These are phyloP conservation scores for Magnaporthiopsis incrustans DNA, from an alignment of 2,329 filamentous ascomycete genomes.

Conservation along the genomic window DNA sequence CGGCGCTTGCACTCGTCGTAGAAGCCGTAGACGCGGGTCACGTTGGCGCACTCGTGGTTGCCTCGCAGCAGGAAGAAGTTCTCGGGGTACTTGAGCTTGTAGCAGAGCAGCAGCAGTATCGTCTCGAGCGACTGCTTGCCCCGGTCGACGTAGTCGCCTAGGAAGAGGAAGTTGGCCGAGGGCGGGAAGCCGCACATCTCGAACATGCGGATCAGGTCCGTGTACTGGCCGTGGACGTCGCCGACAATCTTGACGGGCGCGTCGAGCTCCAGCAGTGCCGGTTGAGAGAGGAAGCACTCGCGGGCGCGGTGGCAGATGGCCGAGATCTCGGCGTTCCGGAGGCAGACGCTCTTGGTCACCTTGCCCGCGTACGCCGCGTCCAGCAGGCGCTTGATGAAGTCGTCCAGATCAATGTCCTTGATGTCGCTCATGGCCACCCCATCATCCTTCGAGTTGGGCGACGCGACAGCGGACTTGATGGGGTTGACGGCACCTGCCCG, in stretches of 20 bases:
- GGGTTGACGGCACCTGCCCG: slow-evolving; percentile 65
- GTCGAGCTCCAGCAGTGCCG: slow-evolving; percentile 82
- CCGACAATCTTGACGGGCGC: slow-evolving; percentile 97
- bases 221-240: slow-evolving; percentile 94
- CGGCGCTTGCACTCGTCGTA: slow-evolving; percentile 97
- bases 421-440: slow-evolving; percentile 78
- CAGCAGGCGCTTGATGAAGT: slow-evolving; percentile 90
- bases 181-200: slow-evolving; percentile 98
- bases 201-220: slow-evolving; percentile 91
- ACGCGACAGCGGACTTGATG: slow-evolving; percentile 39
- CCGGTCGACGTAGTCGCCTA: slow-evolving; percentile 93
- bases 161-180: slow-evolving; percentile 82
- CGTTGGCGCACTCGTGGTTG: slow-evolving; percentile 95
- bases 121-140: slow-evolving; percentile 95
- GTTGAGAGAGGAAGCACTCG: slow-evolving; percentile 85
- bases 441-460: slow-evolving; percentile 32
- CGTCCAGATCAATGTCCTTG: slow-evolving; percentile 88
- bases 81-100: slow-evolving; percentile 94
- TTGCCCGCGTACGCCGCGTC: slow-evolving; percentile 95
- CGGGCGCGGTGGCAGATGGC: slow-evolving; percentile 85
- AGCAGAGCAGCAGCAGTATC: slow-evolving; percentile 84
- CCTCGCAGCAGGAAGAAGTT: slow-evolving; percentile 94
- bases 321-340: slow-evolving; percentile 96
- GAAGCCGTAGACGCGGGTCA: slow-evolving; percentile 92
- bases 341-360: slow-evolving; percentile 91